Conservation (phyloP, 2,329 filamentous ascomycete genomes). For the Pyrenophora tritici-repentis region DNA sequence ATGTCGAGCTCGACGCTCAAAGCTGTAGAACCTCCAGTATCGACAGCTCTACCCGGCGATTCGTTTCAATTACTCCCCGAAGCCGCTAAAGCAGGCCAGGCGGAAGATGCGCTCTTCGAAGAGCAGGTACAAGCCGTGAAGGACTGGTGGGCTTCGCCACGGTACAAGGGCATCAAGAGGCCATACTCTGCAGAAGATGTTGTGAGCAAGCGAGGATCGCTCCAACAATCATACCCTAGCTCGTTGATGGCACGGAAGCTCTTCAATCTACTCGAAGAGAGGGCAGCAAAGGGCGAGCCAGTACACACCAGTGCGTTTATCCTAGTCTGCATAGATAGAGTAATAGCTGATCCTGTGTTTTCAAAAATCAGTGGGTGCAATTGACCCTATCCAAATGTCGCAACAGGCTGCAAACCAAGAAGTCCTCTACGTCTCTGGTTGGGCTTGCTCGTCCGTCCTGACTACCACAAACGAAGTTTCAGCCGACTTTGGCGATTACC, state of each 20-base stretch:
- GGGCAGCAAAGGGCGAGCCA: conserved; percentile 77
- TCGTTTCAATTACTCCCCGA: conserved; percentile 85
- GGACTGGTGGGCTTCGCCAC: conserved; percentile 85
- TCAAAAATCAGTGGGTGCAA: conserved; percentile 76
- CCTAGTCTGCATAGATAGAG: conserved; percentile 26
- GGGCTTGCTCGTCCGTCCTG: conserved; percentile 93
- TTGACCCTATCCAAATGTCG: conserved; percentile 99
- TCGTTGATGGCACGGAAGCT: conserved; percentile 94
- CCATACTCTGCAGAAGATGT: conserved; percentile 91
- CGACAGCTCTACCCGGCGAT: conserved; percentile 68
- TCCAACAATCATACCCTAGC: conserved; percentile 87
- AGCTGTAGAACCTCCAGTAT: conserved; percentile 65
- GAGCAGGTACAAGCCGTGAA: conserved; percentile 83
- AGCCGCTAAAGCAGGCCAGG: conserved; percentile 72
- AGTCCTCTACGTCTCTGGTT: conserved; percentile 93
- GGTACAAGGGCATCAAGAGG: conserved; percentile 86
- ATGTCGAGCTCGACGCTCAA: conserved; percentile 61
- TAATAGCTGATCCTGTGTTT: conserved; percentile 35
- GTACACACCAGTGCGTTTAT: conserved; percentile 81
- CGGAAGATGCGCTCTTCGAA: conserved; percentile 85
- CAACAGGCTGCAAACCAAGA: conserved; percentile 97
- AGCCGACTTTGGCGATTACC: conserved; percentile 97
- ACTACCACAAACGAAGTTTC: conserved; percentile 97
- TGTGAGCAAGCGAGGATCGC: conserved; percentile 86
- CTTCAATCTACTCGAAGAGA: conserved; percentile 83